Conservation (phyloP, 2,329 filamentous ascomycete species). For the Pseudocercospora macadamiae region DNA sequence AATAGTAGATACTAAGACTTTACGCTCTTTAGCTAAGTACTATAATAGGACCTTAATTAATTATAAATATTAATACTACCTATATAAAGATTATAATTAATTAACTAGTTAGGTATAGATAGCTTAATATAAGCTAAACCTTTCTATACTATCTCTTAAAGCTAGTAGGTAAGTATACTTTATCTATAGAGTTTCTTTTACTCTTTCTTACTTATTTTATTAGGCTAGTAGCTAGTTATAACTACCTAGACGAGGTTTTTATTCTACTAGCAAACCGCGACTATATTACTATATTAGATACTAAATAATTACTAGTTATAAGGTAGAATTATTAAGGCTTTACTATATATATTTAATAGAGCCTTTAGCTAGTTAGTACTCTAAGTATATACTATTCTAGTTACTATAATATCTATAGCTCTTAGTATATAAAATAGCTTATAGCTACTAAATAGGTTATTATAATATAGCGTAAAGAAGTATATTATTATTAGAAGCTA, state of each 20-base stretch:
- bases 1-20: not conserved
- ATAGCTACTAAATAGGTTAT: constrained; percentile 7
- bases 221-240: not conserved
- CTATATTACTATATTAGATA: not conserved
- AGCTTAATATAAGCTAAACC: not conserved
- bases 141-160: not conserved
- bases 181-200: not conserved
- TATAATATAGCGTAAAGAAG: constrained; percentile 3
- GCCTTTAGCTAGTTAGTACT: not conserved
- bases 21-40: not conserved
- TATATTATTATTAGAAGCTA: not conserved
- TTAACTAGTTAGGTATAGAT: not conserved
- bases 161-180: not conserved
- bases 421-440: constrained; percentile 6
- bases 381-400: not conserved
- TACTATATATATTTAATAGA: not conserved
- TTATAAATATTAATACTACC: constrained; percentile 1
- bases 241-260: constrained; percentile 5
- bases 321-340: constrained; percentile 1
- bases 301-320: constrained; percentile 10
- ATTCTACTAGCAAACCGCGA: constrained; percentile 2
- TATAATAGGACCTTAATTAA: constrained; percentile 6
- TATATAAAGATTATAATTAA: constrained; percentile 9
- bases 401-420: constrained; percentile 7
- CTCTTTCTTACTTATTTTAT: not conserved